Percentiles rank a stretch among this genome's conserved stretches.
Conservation (phyloP, 2,329 filamentous ascomycete species). For the Ceratocystis cacaofunesta region DNA sequence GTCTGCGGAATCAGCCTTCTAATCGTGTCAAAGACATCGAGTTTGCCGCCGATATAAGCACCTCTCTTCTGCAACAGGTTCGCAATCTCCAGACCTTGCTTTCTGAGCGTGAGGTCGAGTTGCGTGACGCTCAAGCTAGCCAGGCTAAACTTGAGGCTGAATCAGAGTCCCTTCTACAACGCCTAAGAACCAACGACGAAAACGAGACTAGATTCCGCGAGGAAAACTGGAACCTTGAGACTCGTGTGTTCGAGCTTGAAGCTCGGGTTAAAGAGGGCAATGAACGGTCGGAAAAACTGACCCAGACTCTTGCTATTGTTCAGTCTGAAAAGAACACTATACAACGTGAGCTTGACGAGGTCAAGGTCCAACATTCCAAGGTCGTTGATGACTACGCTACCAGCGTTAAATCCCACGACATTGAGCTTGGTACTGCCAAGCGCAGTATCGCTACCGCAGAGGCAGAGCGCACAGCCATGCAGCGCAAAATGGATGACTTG, state of each 20-base stretch:
- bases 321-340: conserved; percentile 61
- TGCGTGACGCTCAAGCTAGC: conserved; percentile 49
- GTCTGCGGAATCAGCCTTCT: conserved; percentile 76
- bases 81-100: conserved; percentile 76
- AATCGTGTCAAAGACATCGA: conserved; percentile 90
- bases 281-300: conserved; percentile 71
- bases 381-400: conserved; percentile 67
- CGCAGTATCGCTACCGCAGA: conserved; percentile 67
- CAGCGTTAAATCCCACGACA: conserved; percentile 68
- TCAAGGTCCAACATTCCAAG: conserved; percentile 65
- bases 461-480: conserved; percentile 60
- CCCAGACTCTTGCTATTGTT: conserved; percentile 52
- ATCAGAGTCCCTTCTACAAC: conserved; percentile 61
- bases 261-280: conserved; percentile 58
- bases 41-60: conserved; percentile 96
- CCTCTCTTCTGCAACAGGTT: conserved; percentile 83
- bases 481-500: conserved; percentile 77
- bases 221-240: conserved; percentile 96
- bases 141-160: conserved; percentile 73
- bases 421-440: conserved; percentile 71
- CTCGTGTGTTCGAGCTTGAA: conserved; percentile 71
- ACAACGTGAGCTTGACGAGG: conserved; percentile 81
- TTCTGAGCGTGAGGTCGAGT: conserved; percentile 71
- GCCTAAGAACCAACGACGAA: conserved; percentile 72
- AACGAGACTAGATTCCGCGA: conserved; percentile 95